Conservation (phyloP, 257 asterid species). For the Solanum tarapatanum region DNA sequence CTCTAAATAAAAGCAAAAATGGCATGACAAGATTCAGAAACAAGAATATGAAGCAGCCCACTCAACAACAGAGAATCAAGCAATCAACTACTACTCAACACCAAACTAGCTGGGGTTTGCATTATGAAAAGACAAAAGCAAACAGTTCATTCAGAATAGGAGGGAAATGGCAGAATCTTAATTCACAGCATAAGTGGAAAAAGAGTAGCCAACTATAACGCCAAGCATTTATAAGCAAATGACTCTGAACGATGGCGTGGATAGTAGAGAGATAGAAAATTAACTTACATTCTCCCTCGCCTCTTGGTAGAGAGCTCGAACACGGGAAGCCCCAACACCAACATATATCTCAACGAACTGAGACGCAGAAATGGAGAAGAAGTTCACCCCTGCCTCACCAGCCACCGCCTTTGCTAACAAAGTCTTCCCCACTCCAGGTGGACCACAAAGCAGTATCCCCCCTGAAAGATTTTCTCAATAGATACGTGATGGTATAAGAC, state of each 20-base stretch:
- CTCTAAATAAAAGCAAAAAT: neutral
- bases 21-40: neutral
- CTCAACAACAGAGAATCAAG: neutral
- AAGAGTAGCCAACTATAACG: neutral
- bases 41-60: neutral
- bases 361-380: conserved; percentile 98
- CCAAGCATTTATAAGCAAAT: neutral
- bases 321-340: conserved; percentile 99
- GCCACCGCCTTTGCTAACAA: conserved; percentile 96
- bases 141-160: neutral
- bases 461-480: conserved; percentile 35
- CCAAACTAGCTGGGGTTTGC: neutral
- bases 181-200: neutral
- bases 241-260: neutral
- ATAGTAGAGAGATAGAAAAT: neutral
- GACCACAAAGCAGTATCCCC: conserved; percentile 97
- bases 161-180: neutral
- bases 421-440: conserved; percentile 99
- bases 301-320: conserved; percentile 93
- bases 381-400: conserved; percentile 98
- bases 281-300: conserved; percentile 79
- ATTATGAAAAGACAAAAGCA: neutral
- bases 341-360: conserved; percentile 96
- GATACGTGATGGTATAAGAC: conserved; percentile 1
- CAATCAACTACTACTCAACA: neutral